These are phyloP conservation scores for Yueomyces sp. DNA, from an alignment of 805 yeast species.

Conservation along the genomic window DNA sequence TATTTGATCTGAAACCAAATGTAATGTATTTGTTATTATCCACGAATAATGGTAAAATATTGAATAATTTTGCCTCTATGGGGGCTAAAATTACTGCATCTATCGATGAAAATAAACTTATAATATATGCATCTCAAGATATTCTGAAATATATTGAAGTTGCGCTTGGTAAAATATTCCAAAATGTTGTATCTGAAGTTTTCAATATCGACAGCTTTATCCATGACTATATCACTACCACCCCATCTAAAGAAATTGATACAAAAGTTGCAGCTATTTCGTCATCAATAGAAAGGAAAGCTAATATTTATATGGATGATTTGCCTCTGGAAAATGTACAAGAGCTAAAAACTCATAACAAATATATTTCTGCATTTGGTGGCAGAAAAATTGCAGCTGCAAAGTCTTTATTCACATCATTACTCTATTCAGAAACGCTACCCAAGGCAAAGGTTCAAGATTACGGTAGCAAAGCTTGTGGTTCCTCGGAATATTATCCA, in stretches of 20 bases:
- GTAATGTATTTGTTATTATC: conserved; percentile 17
- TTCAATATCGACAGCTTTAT: conserved; percentile 6
- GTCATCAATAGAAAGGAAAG: conserved; percentile 12
- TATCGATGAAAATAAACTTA: conserved; percentile 15
- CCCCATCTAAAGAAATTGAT: conserved; percentile 1
- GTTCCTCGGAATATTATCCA: conserved; percentile 10
- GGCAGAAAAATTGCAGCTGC: conserved; percentile 15
- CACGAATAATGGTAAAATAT: conserved; percentile 22
- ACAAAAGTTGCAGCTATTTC: conserved; percentile 4
- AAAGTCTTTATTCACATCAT: conserved; percentile 15
- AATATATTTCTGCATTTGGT: conserved; percentile 18
- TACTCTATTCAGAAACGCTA: conserved; percentile 11
- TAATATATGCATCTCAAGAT: conserved; percentile 13
- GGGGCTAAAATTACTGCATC: conserved; percentile 19
- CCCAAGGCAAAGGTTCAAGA: conserved; percentile 3
- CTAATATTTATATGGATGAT: conserved; percentile 11
- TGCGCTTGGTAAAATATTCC: conserved; percentile 16
- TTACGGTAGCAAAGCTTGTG: background rate
- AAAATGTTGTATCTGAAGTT: conserved; percentile 12
- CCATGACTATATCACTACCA: conserved; percentile 5
- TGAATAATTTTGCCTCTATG: conserved; percentile 18
- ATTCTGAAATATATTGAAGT: conserved; percentile 20
- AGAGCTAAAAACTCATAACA: background rate
- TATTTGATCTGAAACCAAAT: conserved; percentile 12
- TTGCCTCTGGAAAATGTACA: background rate